Conservation (phyloP, 805 yeast genomes). For the Lachancea nothofagi region DNA sequence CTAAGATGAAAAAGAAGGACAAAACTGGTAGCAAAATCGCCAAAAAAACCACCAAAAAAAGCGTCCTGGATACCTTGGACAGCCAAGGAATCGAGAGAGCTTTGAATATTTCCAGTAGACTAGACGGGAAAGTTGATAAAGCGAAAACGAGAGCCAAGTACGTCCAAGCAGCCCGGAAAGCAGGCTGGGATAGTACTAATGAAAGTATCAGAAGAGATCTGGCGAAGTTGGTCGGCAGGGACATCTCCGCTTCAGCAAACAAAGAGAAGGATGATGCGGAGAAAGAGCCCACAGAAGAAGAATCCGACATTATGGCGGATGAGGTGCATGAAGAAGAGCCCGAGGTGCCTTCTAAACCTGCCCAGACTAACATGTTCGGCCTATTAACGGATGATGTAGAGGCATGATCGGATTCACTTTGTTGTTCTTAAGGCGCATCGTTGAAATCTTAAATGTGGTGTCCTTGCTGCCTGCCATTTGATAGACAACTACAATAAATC, state of each 20-base stretch:
- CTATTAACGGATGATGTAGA: constrained; percentile 33
- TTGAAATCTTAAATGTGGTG: no score
- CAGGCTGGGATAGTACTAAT: constrained; percentile 70
- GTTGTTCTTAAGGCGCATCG: neutral
- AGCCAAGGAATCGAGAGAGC: constrained; percentile 44
- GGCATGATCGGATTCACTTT: constrained; percentile 6
- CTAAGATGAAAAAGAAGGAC: constrained; percentile 44
- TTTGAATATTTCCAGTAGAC: constrained; percentile 46
- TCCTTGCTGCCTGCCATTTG: no score
- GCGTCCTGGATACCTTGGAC: constrained; percentile 30
- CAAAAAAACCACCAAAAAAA: constrained; percentile 25
- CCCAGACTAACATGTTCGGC: constrained; percentile 25
- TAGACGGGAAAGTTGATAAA: constrained; percentile 57
- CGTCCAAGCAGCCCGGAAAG: constrained; percentile 57
- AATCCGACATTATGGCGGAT: no score
- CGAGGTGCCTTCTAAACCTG: neutral
- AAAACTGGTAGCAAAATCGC: constrained; percentile 25
- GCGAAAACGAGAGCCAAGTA: constrained; percentile 59
- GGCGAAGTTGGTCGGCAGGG: constrained; percentile 8
- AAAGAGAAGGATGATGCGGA: constrained; percentile 19
- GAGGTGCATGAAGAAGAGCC: neutral
- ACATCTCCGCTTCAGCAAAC: neutral
- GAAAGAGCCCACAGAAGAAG: constrained; percentile 5
- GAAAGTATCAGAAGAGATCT: constrained; percentile 37
- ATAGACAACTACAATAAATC: no score